These are phyloP conservation scores for Russula sp. DNA, from an alignment of 768 basidiomycete species.

Conservation along the genomic window DNA sequence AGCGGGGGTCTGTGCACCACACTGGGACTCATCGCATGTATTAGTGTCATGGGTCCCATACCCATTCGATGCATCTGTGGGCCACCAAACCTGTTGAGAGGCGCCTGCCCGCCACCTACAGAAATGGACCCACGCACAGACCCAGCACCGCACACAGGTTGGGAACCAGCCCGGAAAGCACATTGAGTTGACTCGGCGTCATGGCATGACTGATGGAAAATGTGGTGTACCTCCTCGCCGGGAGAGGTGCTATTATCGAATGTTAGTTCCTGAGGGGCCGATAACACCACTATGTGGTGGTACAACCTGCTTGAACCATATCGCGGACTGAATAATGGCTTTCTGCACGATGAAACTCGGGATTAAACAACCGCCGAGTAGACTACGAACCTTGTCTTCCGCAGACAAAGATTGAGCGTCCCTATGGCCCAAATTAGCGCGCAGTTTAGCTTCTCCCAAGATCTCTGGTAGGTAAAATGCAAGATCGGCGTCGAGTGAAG, in stretches of 20 bases:
- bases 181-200: background rate
- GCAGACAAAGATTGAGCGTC: slow-evolving; percentile 38
- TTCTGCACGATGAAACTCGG: slow-evolving; percentile 30
- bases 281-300: no score
- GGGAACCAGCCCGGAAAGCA: slow-evolving; percentile 26
- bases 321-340: slow-evolving; percentile 32
- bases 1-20: slow-evolving; percentile 7
- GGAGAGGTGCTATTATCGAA: slow-evolving; percentile 35
- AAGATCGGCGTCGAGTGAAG: slow-evolving; percentile 39
- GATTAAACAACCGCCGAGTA: slow-evolving; percentile 13
- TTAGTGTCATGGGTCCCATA: slow-evolving; percentile 11
- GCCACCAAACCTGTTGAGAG: slow-evolving; percentile 1
- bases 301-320: background rate
- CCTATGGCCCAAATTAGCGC: slow-evolving; percentile 42
- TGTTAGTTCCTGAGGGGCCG: background rate
- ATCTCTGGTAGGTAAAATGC: slow-evolving; percentile 33
- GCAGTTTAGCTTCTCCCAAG: slow-evolving; percentile 37
- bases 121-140: slow-evolving; percentile 35
- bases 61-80: slow-evolving; percentile 16
- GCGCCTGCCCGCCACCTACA: slow-evolving; percentile 24
- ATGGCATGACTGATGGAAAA: background rate
- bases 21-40: slow-evolving; percentile 18
- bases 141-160: slow-evolving; percentile 26
- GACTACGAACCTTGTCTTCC: slow-evolving; percentile 52
- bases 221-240: slow-evolving; percentile 30